phyloP scores from a whole-genome alignment of 192 early-diverging fungal genomes.

The Phycomyces blakesleeanus region DNA sequence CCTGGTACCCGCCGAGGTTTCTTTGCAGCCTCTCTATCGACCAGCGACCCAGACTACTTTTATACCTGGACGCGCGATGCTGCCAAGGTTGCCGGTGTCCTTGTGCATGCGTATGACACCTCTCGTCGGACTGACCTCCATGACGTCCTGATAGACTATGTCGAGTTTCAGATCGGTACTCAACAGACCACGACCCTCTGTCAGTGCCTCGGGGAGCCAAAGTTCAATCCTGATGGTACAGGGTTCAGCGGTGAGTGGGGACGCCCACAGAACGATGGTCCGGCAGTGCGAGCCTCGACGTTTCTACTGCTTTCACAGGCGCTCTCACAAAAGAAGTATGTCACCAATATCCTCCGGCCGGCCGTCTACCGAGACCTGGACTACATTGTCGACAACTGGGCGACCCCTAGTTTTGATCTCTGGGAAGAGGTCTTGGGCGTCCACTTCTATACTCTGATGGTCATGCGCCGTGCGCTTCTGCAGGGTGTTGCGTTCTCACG shows the following conservation, averaged over 20 bases:
- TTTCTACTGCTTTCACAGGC: constrained; percentile 38
- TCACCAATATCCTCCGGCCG: constrained; percentile 15
- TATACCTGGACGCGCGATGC: constrained; percentile 69
- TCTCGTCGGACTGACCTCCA: constrained; percentile 14
- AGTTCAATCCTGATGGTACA: constrained; percentile 55
- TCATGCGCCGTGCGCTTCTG: constrained; percentile 55
- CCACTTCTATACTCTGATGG: constrained; percentile 69
- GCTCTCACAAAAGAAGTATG: constrained; percentile 16
- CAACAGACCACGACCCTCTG: constrained; percentile 26
- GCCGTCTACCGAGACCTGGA: constrained; percentile 58
- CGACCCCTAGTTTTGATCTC: constrained; percentile 49
- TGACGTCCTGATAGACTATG: constrained; percentile 35
- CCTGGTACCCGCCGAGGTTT: constrained; percentile 17
- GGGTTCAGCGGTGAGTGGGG: constrained; percentile 51
- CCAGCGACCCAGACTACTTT: constrained; percentile 63
- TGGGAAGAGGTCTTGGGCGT: constrained; percentile 75
- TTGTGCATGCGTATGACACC: constrained; percentile 19
- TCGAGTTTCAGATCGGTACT: constrained; percentile 24
- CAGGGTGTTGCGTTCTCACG: constrained; percentile 51
- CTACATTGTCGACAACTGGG: constrained; percentile 51
- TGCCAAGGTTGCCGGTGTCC: constrained; percentile 15
- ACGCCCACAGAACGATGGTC: constrained; percentile 67
- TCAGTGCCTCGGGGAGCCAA: constrained; percentile 60
- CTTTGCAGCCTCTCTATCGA: constrained; percentile 26
- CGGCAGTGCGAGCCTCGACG: constrained; percentile 47